Conservation (phyloP, 2,329 filamentous ascomycete genomes). For the Colletotrichum tanaceti region DNA sequence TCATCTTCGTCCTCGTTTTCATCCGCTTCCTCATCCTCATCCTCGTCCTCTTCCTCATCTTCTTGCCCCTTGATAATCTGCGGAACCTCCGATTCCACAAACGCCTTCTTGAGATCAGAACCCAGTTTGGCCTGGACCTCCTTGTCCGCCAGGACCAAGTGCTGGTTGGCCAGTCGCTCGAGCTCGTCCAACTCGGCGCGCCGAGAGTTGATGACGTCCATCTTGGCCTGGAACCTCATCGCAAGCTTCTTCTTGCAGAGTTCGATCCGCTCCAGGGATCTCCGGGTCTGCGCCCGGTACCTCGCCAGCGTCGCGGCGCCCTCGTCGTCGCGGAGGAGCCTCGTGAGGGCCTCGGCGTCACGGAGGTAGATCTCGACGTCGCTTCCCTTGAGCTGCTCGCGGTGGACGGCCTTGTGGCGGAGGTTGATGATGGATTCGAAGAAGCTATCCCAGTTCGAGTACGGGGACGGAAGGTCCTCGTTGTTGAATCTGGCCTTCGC, state of each 20-base stretch:
- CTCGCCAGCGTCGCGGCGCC: not conserved
- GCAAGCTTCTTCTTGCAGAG: not conserved
- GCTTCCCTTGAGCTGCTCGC: not conserved
- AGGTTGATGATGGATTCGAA: not conserved
- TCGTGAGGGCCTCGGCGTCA: not conserved
- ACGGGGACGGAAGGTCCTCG: not conserved
- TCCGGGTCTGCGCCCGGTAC: not conserved
- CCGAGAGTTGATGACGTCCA: not conserved
- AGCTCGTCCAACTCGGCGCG: not conserved
- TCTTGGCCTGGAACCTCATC: not conserved
- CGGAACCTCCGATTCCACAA: not conserved
- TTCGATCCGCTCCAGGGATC: not conserved
- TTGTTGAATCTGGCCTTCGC: not conserved
- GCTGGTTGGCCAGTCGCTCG: not conserved
- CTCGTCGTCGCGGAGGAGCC: conserved; percentile 48
- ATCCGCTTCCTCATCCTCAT: not conserved
- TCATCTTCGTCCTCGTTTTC: too few species aligned
- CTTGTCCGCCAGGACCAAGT: not conserved
- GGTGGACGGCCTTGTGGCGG: not conserved
- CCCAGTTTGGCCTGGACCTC: not conserved
- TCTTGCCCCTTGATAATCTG: too few species aligned
- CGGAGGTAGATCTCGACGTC: not conserved
- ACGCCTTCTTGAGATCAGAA: not conserved
- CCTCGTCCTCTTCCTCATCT: not conserved
- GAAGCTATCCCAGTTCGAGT: not conserved